Evolutionary conservation across 306 rosid species (phyloP), one percentile per base, ranked within the genome.

Genomic region (Cicer judaicum): DNA sequence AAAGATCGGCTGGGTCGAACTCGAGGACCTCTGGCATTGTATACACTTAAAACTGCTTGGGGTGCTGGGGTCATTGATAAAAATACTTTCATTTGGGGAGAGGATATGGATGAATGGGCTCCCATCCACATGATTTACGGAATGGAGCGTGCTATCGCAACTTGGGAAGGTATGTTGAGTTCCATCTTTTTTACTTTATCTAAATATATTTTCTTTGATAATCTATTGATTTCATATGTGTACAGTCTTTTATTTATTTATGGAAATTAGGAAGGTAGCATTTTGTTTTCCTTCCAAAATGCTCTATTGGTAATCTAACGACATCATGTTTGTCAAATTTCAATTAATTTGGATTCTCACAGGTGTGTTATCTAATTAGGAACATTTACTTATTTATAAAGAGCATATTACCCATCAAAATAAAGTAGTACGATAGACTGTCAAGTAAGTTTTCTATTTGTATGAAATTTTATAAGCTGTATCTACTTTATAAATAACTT

Each of bases 111-210:
- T 80, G 98, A 91, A 84, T 94, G 91, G 90, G 97, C 95, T 0
- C 98, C 97, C 18, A 87, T 94, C 74, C 94, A 90, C 88, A 94
- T 94, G 98, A 84, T 94, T 68, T 91, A 91, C 63, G 98, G 98
- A 77, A 18, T 94, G 94, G 96, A 94, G 81, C 93, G 83, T 34
- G 98, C 98, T 61, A 82, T 94, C 29, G 97, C 97, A 59, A 94
- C 97, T 59, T 94, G 98, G 98, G 98, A 94, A 85, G 98, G 98
- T 94, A 14, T 75, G 88, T 68, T 55, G 46, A 68, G 7, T 75
- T 77, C 67, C 14, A 57, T 24, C 15, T 41, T 36, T 47, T 39
- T 19, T 65, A 12, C 24, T 44, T 70, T 40, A 38, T 34, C 10
- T 52, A 10, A 48, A n/a, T 66, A 60, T 67, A 61, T 73, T 56